phyloP scores from a whole-genome alignment of 495 filamentous ascomycete genomes.

The Chaetomium tenue region DNA sequence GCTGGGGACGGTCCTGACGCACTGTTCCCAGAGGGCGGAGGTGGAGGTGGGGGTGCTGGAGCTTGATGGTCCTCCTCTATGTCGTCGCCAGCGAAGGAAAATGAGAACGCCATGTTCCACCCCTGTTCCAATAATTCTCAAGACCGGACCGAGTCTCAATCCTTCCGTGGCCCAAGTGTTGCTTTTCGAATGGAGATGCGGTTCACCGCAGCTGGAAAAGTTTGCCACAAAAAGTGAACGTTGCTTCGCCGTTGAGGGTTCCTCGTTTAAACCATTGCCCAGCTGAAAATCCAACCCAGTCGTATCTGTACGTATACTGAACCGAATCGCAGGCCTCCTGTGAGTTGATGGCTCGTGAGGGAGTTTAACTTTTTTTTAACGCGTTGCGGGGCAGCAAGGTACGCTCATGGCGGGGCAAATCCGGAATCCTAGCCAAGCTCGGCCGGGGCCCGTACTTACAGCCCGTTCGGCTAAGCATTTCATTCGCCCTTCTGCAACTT shows the following conservation, averaged over 20 bases:
- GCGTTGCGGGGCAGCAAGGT: conserved; percentile 5
- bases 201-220: not conserved
- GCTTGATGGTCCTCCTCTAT: conserved; percentile 63
- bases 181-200: not conserved
- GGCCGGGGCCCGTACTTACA: not conserved
- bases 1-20: conserved; percentile 26
- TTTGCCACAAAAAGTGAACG: not conserved
- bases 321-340: too few species aligned
- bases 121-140: not conserved
- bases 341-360: not conserved
- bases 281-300: not conserved
- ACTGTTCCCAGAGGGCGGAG: not conserved
- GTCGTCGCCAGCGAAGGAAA: conserved; percentile 80
- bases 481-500: conserved; percentile 22
- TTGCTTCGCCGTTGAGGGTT: not conserved
- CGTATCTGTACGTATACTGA: too few species aligned
- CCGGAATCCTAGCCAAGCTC: not conserved
- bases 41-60: conserved; percentile 30
- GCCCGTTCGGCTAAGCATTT: not conserved
- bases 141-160: not conserved
- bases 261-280: not conserved
- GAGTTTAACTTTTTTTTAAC: not conserved
- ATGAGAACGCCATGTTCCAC: conserved; percentile 57
- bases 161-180: not conserved
- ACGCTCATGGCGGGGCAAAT: conserved; percentile 3